Conservation (phyloP, 192 early-diverging fungal species). For the Coemansia nantahalensis region DNA sequence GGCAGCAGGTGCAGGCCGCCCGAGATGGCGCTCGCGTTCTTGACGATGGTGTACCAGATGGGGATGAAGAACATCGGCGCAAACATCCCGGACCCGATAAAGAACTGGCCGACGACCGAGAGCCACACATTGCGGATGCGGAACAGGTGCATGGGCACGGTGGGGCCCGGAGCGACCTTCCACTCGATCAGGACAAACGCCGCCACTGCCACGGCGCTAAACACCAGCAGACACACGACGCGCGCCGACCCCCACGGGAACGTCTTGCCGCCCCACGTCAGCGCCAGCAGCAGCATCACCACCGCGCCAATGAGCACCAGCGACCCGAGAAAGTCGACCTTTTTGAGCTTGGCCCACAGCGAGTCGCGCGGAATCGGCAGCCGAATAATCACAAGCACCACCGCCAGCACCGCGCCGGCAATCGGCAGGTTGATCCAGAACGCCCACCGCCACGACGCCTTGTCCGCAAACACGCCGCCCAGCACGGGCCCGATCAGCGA, state of each 20-base stretch:
- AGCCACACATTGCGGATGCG: constrained; percentile 43
- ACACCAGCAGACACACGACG: constrained; percentile 58
- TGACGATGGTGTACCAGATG: constrained; percentile 66
- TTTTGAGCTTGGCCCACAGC: constrained; percentile 51
- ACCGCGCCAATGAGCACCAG: constrained; percentile 55
- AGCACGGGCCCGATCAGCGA: constrained; percentile 59
- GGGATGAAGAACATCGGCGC: constrained; percentile 61
- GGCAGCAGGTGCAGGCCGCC: constrained; percentile 76
- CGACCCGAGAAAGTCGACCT: constrained; percentile 66
- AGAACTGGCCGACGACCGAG: constrained; percentile 16
- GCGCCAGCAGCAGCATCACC: constrained; percentile 65
- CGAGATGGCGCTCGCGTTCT: constrained; percentile 61
- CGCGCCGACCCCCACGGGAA: constrained; percentile 67
- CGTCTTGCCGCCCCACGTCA: constrained; percentile 68
- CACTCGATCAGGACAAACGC: constrained; percentile 56
- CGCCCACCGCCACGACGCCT: constrained; percentile 47
- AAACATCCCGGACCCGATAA: constrained; percentile 50
- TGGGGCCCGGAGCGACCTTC: constrained; percentile 55
- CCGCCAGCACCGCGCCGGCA: constrained; percentile 34
- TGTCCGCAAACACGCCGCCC: constrained; percentile 58
- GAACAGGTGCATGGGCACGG: constrained; percentile 64
- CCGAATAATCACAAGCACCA: constrained; percentile 34
- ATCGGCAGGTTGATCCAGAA: constrained; percentile 62
- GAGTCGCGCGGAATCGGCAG: constrained; percentile 36
- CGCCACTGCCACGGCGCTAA: constrained; percentile 50